These are phyloP conservation scores for Datisca glomerata DNA, from an alignment of 306 rosid genomes.

Conservation along the genomic window DNA sequence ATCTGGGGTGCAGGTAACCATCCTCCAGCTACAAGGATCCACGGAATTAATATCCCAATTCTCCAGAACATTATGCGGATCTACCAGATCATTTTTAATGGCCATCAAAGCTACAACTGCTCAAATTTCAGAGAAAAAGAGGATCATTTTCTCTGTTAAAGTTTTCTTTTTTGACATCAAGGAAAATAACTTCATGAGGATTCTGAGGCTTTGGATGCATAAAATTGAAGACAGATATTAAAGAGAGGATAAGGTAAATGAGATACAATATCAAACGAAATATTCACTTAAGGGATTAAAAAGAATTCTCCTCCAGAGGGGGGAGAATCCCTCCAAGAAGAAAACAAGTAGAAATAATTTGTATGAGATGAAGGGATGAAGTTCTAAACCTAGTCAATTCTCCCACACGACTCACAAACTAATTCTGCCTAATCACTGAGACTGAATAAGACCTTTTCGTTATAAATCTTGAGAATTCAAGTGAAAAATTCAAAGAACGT, in stretches of 20 bases:
- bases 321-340: too few species aligned
- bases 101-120: constrained; percentile 89
- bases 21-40: constrained; percentile 99
- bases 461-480: background rate
- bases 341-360: too few species aligned
- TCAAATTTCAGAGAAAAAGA: constrained; percentile 5
- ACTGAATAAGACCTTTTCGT: background rate
- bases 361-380: background rate
- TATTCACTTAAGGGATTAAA: too few species aligned
- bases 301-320: too few species aligned
- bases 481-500: background rate
- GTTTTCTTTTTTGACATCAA: background rate
- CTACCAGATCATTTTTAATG: constrained; percentile 52
- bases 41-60: constrained; percentile 90
- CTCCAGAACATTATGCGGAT: constrained; percentile 92
- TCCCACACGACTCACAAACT: background rate
- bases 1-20: constrained; percentile 85
- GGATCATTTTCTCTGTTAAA: background rate
- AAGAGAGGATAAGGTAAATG: background rate
- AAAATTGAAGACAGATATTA: background rate
- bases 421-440: background rate
- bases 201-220: background rate
- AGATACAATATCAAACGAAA: too few species aligned
- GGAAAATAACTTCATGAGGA: background rate
- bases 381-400: background rate